Evolutionary conservation across 2,329 filamentous ascomycete genomes (phyloP).

Genomic region (Verticillium nonalfalfae): DNA sequence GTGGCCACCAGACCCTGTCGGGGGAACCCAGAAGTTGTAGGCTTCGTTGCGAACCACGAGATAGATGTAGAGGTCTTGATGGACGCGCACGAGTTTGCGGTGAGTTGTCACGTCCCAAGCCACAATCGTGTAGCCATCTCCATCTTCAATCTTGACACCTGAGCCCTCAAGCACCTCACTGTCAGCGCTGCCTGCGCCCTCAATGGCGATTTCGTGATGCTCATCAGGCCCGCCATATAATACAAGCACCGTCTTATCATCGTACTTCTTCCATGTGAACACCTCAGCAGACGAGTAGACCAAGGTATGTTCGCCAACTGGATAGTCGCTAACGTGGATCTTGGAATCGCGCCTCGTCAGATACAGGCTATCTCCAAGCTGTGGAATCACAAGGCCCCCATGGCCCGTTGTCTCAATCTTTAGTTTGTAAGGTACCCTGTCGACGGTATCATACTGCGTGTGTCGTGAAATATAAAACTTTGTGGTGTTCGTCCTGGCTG

Average conservation of each 20-base stretch:
- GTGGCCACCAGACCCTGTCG: constrained; percentile 26
- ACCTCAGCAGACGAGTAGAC: constrained; percentile 67
- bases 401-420: constrained; percentile 50
- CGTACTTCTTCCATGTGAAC: constrained; percentile 62
- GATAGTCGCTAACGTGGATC: constrained; percentile 61
- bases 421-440: constrained; percentile 55
- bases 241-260: constrained; percentile 51
- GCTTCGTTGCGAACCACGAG: constrained; percentile 58
- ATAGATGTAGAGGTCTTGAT: constrained; percentile 44
- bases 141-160: constrained; percentile 5
- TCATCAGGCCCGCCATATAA: constrained; percentile 59
- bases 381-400: constrained; percentile 51
- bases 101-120: constrained; percentile 46
- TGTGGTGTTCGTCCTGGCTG: constrained; percentile 42
- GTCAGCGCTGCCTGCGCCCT: constrained; percentile 18
- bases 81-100: constrained; percentile 44
- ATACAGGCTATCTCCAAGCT: constrained; percentile 48
- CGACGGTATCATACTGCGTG: constrained; percentile 53
- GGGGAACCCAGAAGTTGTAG: constrained; percentile 62
- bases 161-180: constrained; percentile 25
- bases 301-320: constrained; percentile 50
- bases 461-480: constrained; percentile 65
- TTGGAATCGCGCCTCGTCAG: constrained; percentile 61
- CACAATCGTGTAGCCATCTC: constrained; percentile 10
- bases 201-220: constrained; percentile 54